These are phyloP conservation scores for Croton setiger DNA, from an alignment of 441 rosid genomes.

Conservation along the genomic window DNA sequence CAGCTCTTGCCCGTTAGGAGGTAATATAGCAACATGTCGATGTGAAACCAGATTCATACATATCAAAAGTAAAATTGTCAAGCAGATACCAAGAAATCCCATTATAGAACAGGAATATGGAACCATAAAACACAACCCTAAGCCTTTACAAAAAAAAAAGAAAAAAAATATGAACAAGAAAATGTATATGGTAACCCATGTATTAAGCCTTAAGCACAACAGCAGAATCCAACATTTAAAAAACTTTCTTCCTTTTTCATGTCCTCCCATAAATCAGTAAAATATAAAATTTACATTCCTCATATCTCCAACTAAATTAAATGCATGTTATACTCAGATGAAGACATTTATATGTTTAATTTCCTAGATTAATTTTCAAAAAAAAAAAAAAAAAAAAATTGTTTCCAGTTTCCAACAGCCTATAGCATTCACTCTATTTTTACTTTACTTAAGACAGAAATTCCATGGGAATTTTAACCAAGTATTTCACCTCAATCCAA, in stretches of 20 bases:
- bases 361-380: not conserved
- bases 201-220: too few relatives aligned
- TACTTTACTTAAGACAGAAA: not conserved
- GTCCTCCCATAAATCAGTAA: not conserved
- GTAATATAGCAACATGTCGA: not conserved
- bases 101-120: not conserved
- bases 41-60: not conserved
- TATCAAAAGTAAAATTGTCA: not conserved
- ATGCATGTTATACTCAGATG: not conserved
- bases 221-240: not conserved
- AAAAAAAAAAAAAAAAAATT: too few relatives aligned
- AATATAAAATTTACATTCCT: too few relatives aligned
- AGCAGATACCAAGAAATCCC: not conserved
- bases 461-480: not conserved
- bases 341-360: not conserved
- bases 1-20: not conserved
- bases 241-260: too few relatives aligned
- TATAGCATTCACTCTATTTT: not conserved
- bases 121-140: too few relatives aligned
- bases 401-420: not conserved
- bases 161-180: not conserved
- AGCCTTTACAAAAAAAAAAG: not conserved
- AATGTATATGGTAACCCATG: not conserved
- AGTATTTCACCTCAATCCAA: not conserved
- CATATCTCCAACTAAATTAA: not conserved